phyloP scores from a whole-genome alignment of 164 flowering plant genomes.

The Euptelea pleiosperma region DNA sequence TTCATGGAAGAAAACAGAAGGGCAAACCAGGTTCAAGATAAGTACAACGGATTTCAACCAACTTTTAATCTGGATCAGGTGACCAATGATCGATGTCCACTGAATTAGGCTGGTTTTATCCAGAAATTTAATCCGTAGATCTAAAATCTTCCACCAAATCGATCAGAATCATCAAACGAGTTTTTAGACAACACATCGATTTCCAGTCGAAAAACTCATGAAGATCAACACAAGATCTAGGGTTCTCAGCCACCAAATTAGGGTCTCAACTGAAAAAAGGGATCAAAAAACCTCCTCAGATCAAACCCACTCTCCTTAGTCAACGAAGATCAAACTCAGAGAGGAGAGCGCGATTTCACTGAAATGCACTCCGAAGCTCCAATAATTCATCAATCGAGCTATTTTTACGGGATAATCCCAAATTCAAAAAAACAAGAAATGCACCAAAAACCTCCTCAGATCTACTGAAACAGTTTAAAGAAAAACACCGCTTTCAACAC shows the following conservation, averaged over 20 bases:
- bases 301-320: not conserved
- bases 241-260: not conserved
- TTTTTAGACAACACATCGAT: no score
- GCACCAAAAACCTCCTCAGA: not conserved
- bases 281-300: no score
- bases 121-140: no score
- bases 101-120: no score
- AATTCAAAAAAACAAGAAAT: no score
- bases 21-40: no score
- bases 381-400: no score
- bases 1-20: not conserved
- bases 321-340: not conserved
- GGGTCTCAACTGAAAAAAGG: not conserved
- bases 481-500: not conserved
- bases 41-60: not conserved
- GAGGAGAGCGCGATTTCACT: not conserved
- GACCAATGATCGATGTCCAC: no score
- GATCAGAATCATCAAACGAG: no score
- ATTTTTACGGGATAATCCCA: no score
- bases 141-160: not conserved
- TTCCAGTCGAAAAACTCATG: no score
- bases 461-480: slow-evolving; percentile 2
- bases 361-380: not conserved
- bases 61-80: no score
- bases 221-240: not conserved